Percentiles rank a stretch among this genome's conserved stretches.
Conservation (phyloP, 2,329 filamentous ascomycete species). For the Zalaria sp. region DNA sequence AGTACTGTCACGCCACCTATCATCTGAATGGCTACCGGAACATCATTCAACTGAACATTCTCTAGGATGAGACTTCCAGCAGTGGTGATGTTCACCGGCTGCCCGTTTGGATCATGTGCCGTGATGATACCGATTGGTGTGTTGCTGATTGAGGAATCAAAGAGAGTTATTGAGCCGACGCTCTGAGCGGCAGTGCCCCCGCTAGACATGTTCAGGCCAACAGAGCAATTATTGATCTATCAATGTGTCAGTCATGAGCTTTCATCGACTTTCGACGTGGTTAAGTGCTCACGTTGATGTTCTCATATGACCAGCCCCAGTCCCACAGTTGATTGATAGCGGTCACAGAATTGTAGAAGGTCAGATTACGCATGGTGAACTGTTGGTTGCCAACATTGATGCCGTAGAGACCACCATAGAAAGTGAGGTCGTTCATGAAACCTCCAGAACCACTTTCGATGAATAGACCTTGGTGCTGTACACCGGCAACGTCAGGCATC, state of each 20-base stretch:
- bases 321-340: constrained; percentile 45
- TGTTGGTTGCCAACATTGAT: constrained; percentile 32
- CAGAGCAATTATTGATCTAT: constrained; percentile 35
- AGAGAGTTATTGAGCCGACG: constrained; percentile 40
- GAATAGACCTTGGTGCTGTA: constrained; percentile 31
- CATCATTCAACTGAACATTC: constrained; percentile 38
- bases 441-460: constrained; percentile 30
- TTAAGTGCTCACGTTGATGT: not conserved
- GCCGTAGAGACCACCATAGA: constrained; percentile 28
- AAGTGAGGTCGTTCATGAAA: constrained; percentile 31
- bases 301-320: constrained; percentile 39
- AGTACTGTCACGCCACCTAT: constrained; percentile 21
- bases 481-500: constrained; percentile 29
- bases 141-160: constrained; percentile 42
- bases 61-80: constrained; percentile 41
- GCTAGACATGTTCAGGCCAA: constrained; percentile 36
- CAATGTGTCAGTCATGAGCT: too few relatives aligned
- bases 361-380: constrained; percentile 44
- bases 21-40: constrained; percentile 28
- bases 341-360: constrained; percentile 36
- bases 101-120: constrained; percentile 25
- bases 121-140: constrained; percentile 37
- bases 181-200: constrained; percentile 27
- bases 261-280: too few relatives aligned
- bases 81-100: constrained; percentile 19